phyloP scores from a whole-genome alignment of 352 stramenopile species.

The Phytophthora uliginosa region DNA sequence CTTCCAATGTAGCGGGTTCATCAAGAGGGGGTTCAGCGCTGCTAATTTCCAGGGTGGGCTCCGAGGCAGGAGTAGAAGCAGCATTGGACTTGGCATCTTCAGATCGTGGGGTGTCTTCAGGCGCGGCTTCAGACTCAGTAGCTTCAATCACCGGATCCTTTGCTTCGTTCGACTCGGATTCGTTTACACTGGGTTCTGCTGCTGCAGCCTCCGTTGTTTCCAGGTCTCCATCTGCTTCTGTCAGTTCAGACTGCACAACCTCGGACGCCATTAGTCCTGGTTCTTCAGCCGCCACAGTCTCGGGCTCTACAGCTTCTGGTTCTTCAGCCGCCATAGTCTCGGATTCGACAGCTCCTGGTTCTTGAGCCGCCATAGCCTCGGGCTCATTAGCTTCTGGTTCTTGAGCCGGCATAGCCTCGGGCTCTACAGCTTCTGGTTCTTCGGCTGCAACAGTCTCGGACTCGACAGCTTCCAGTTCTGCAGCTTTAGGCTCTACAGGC shows the following conservation, averaged over 20 bases:
- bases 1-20: not conserved
- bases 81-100: not conserved
- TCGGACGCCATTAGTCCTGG: not conserved
- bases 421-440: not conserved
- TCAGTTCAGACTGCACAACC: not conserved
- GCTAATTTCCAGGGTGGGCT: conserved; percentile 1
- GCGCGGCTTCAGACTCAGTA: not conserved
- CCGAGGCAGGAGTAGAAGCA: conserved; percentile 1
- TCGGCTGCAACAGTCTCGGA: not conserved
- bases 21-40: not conserved
- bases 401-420: not conserved
- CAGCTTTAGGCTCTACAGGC: not conserved
- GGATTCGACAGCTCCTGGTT: not conserved
- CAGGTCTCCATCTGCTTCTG: not conserved
- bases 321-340: not conserved
- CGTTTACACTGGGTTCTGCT: not conserved
- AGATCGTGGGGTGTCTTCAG: not conserved
- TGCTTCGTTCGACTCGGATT: not conserved
- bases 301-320: not conserved
- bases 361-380: not conserved
- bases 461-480: not conserved
- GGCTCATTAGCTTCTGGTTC: not conserved
- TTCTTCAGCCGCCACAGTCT: not conserved
- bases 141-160: not conserved
- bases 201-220: not conserved